These are phyloP conservation scores for Yamadazyma trypodendri DNA, from an alignment of 1,139 yeast species.

Conservation along the genomic window DNA sequence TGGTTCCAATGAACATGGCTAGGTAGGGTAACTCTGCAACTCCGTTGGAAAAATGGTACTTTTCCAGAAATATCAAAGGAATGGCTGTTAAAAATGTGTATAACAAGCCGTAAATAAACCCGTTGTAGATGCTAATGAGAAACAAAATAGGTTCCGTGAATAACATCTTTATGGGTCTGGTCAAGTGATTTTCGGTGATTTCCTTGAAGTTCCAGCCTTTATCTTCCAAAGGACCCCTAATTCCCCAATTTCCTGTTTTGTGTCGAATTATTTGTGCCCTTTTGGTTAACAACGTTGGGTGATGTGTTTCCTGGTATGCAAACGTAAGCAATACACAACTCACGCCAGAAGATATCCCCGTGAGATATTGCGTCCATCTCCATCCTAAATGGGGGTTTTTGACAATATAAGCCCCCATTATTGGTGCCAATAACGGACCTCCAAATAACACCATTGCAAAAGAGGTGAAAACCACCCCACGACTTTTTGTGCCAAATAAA, in stretches of 20 bases:
- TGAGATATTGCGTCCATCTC: conserved; percentile 57
- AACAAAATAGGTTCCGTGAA: conserved; percentile 70
- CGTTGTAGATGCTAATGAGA: conserved; percentile 66
- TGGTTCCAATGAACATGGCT: conserved; percentile 58
- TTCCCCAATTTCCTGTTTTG: conserved; percentile 65
- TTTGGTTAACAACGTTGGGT: conserved; percentile 47
- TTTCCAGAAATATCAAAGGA: conserved; percentile 64
- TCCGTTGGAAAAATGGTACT: conserved; percentile 54
- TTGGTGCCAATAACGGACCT: conserved; percentile 44
- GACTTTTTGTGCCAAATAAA: conserved; percentile 24
- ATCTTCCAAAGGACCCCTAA: conserved; percentile 79
- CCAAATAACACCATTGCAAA: conserved; percentile 37
- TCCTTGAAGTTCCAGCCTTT: conserved; percentile 58
- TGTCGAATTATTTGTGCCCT: conserved; percentile 61
- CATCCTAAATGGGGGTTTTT: conserved; percentile 39
- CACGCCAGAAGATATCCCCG: conserved; percentile 45
- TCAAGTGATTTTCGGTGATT: conserved; percentile 61
- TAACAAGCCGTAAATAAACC: conserved; percentile 79
- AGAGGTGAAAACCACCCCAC: conserved; percentile 33
- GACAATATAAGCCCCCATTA: conserved; percentile 32
- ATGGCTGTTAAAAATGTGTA: conserved; percentile 74
- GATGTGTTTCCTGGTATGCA: conserved; percentile 46
- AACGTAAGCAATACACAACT: conserved; percentile 29
- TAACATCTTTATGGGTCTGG: conserved; percentile 69
- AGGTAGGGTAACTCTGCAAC: conserved; percentile 61